Evolutionary conservation across 331 rosid species (phyloP).

Genomic region (Malus hybrid): DNA sequence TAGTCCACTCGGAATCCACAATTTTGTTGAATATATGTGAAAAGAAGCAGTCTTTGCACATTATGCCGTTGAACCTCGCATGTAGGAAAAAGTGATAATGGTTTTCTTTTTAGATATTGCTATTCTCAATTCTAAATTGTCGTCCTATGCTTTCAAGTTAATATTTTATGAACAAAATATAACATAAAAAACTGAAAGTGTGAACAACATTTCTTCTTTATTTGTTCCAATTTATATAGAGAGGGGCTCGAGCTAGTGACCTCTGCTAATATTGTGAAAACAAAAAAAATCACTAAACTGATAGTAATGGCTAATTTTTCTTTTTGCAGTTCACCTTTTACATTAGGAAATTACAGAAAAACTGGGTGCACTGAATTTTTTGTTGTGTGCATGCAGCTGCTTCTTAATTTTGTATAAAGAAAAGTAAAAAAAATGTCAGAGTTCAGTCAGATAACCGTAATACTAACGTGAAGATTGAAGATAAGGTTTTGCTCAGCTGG

Average conservation of each 20-base stretch:
- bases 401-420: not conserved
- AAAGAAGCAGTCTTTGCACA: not conserved
- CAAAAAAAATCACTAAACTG: no score
- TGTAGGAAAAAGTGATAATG: not conserved
- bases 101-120: no score
- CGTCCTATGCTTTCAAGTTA: no score
- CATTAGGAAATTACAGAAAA: not conserved
- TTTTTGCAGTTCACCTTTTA: not conserved
- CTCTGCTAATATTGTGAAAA: no score
- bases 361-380: not conserved
- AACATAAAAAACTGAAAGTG: no score
- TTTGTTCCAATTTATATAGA: no score
- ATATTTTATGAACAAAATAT: no score
- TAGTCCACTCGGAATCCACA: constrained; percentile 3
- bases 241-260: no score
- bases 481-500: constrained; percentile 7
- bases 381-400: not conserved
- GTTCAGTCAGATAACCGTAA: not conserved
- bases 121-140: no score
- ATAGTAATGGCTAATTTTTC: no score
- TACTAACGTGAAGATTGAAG: not conserved
- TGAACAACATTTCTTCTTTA: no score
- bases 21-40: not conserved
- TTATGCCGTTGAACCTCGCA: not conserved
- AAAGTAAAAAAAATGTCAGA: not conserved